Conservation (phyloP, 2,329 filamentous ascomycete species). For the Neofusicoccum cordaticola region DNA sequence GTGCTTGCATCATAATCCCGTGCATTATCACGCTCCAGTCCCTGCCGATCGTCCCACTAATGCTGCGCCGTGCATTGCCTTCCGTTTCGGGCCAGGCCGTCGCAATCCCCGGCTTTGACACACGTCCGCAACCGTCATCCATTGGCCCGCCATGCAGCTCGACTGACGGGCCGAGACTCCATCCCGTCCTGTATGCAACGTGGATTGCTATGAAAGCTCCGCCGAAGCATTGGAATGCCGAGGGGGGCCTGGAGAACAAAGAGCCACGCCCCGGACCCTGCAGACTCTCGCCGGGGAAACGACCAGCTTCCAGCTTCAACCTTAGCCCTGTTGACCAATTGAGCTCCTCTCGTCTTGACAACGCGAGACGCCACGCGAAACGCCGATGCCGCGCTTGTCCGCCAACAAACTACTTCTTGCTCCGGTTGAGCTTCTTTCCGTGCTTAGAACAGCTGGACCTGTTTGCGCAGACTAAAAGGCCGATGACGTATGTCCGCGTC, state of each 20-base stretch:
- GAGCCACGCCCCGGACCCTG: neutral
- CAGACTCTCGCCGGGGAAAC: neutral
- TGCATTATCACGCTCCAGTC: too few species aligned
- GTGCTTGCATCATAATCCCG: too few species aligned
- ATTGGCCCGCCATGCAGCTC: neutral
- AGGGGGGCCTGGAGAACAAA: neutral
- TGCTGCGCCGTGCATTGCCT: neutral
- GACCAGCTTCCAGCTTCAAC: neutral
- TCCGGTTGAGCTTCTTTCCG: too few species aligned
- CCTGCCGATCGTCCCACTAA: neutral
- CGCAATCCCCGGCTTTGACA: neutral
- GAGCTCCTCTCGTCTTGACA: too few species aligned
- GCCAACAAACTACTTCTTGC: too few species aligned
- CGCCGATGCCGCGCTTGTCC: too few species aligned
- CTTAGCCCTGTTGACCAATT: too few species aligned
- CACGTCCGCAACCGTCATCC: neutral
- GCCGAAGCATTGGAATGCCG: neutral
- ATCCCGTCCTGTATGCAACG: neutral
- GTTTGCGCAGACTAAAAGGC: too few species aligned
- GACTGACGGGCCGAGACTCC: too few species aligned
- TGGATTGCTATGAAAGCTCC: neutral
- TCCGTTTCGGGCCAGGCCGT: neutral
- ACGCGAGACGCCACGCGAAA: too few species aligned
- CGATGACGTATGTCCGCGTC: too few species aligned
- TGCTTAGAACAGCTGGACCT: too few species aligned